phyloP scores from a whole-genome alignment of 108 stramenopile species.

The Skeletonema potamos region DNA sequence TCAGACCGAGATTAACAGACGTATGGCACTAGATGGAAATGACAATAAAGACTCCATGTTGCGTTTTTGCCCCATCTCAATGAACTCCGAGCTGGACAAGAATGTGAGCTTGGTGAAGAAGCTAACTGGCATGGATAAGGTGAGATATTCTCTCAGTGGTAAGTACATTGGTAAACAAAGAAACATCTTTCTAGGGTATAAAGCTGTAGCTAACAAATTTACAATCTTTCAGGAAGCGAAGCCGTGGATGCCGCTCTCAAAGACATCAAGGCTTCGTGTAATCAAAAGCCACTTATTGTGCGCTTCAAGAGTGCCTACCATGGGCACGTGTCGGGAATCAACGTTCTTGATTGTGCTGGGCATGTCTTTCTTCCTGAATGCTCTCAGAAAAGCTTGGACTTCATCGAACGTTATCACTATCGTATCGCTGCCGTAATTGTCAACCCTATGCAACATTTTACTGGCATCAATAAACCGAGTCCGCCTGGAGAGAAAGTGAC shows the following conservation, averaged over 20 bases:
- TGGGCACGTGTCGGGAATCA: conserved; percentile 56
- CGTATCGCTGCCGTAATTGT: conserved; percentile 58
- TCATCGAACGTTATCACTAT: conserved; percentile 58
- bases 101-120: conserved; percentile 40
- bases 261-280: conserved; percentile 45
- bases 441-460: conserved; percentile 66
- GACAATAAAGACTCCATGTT: conserved; percentile 3
- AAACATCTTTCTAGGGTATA: background rate
- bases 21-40: conserved; percentile 22
- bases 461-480: conserved; percentile 54
- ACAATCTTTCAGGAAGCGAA: conserved; percentile 51
- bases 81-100: conserved; percentile 43
- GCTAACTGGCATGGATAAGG: conserved; percentile 52
- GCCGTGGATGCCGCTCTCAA: conserved; percentile 57
- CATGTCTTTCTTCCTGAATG: conserved; percentile 56
- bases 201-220: background rate
- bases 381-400: conserved; percentile 29
- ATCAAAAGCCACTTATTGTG: conserved; percentile 44
- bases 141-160: conserved; percentile 13
- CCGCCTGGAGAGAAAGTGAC: conserved; percentile 62
- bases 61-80: conserved; percentile 45
- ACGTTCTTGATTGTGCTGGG: conserved; percentile 36
- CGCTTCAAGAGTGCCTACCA: conserved; percentile 59
- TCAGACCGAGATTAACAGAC: conserved; percentile 45
- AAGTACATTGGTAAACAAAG: background rate